These are phyloP conservation scores for Pythium rhizo-oryzae DNA, from an alignment of 352 stramenopile genomes.

Conservation along the genomic window DNA sequence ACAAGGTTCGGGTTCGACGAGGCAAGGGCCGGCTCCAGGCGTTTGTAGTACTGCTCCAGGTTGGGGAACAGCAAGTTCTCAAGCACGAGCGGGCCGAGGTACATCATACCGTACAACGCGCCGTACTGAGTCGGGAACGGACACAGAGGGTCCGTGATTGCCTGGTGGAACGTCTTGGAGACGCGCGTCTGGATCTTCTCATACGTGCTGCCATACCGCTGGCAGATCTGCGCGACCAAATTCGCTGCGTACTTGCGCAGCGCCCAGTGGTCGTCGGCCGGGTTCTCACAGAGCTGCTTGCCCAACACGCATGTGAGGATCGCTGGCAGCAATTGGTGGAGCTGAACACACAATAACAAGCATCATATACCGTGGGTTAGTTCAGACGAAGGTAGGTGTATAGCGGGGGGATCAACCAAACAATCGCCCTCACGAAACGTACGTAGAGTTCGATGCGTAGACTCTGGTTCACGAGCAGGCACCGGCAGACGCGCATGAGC, in stretches of 20 bases:
- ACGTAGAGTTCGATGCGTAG: constrained; percentile 94
- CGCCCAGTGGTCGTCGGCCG: constrained; percentile 90
- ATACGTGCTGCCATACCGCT: constrained; percentile 91
- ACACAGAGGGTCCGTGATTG: constrained; percentile 72
- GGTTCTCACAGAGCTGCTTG: constrained; percentile 86
- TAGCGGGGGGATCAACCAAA: too few relatives aligned
- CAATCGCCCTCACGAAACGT: constrained; percentile 26
- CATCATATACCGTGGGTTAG: background rate
- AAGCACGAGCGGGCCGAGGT: constrained; percentile 91
- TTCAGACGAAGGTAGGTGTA: too few relatives aligned
- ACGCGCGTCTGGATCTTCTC: constrained; percentile 91
- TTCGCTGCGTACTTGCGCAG: constrained; percentile 87
- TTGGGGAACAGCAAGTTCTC: constrained; percentile 93
- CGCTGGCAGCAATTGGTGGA: constrained; percentile 94
- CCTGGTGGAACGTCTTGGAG: constrained; percentile 91
- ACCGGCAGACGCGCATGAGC: constrained; percentile 89
- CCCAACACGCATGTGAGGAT: constrained; percentile 94
- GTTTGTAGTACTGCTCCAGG: constrained; percentile 83
- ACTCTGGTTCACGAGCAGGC: constrained; percentile 90
- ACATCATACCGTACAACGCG: constrained; percentile 83
- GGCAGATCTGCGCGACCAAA: constrained; percentile 83
- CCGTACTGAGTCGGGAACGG: constrained; percentile 92
- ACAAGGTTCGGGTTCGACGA: constrained; percentile 77
- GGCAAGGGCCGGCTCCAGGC: constrained; percentile 77
- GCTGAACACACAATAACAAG: constrained; percentile 30